Evolutionary conservation across 331 rosid genomes (phyloP), one percentile per base, ranked within the genome.

Genomic region (Erythrophleum ivorense): DNA sequence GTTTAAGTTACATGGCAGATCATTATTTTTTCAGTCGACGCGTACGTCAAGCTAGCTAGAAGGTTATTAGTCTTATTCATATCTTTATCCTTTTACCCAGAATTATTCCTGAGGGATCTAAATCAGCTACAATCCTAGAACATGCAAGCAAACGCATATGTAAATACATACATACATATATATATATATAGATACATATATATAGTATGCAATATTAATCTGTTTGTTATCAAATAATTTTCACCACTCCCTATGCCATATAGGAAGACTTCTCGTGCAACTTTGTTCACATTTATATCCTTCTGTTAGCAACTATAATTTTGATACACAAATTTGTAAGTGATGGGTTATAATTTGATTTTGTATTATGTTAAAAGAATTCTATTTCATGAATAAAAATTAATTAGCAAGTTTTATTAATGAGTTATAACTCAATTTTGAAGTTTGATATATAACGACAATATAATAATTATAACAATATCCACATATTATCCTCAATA

Each of bases 1-100:
- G 78, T 69, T 79, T 34, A 75, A 70, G 53, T 36, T 54, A 13
- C 33, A 38, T 72, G 65, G 73, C 2, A 60, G 60, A 67, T n/a
- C 59, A 55, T 70, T 58, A 38, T 68, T 24, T 48, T 71, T 24
- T 45, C 18, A 58, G 73, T 84, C 85, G 19, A 70, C 57, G 41
- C 76, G 67, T 81, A 49, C 76, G 67, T 81, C 70, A 82, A 82
- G 71, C 77, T 77, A 80, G 71, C 74, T 58, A 76, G 86, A 81
- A 78, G 89, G 83, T 86, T 66, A 82, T 82, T 67, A 68, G 84
- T 86, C 86, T 66, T 69, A 59, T 79, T 88, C 87, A 82, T 74
- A 64, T 86, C 85, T 60, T 83, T 79, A 76, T 88, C 78, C 33
- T 57, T 81, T 66, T 80, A 21, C 77, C 38, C 81, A 71, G 78